Percentiles rank a stretch among this genome's conserved stretches.
phyloP scores from a whole-genome alignment of 1,139 yeast species.

The Arxiozyma slooffiae region DNA sequence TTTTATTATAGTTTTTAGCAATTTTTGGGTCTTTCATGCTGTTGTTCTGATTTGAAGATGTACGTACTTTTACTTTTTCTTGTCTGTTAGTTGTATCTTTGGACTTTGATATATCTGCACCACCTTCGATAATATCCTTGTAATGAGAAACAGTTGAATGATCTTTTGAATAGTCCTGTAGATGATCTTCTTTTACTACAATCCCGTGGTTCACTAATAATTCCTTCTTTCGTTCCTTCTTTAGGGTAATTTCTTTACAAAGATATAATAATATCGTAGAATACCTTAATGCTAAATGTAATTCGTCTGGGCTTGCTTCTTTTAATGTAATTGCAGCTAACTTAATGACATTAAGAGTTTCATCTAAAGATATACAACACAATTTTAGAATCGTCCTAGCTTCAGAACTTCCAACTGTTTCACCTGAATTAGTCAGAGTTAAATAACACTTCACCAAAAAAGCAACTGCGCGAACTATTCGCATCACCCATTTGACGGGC shows the following conservation, averaged over 20 bases:
- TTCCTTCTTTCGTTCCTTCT: slow-evolving; percentile 8
- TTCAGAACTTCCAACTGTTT: slow-evolving; percentile 19
- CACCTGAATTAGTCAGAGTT: slow-evolving; percentile 44
- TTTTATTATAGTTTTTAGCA: not conserved
- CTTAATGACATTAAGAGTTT: slow-evolving; percentile 57
- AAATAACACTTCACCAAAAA: slow-evolving; percentile 78
- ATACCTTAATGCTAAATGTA: slow-evolving; percentile 73
- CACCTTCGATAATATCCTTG: not conserved
- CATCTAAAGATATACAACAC: slow-evolving; percentile 59
- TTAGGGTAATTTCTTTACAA: slow-evolving; percentile 58
- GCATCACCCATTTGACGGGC: slow-evolving; percentile 86
- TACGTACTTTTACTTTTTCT: not conserved
- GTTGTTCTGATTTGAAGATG: not conserved
- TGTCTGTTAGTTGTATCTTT: not conserved
- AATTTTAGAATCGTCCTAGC: slow-evolving; percentile 42
- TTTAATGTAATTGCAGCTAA: slow-evolving; percentile 65
- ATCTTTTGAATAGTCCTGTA: not conserved
- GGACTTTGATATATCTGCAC: not conserved
- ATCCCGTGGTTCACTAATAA: slow-evolving; percentile 5
- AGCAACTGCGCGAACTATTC: slow-evolving; percentile 85
- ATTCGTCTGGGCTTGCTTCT: slow-evolving; percentile 82
- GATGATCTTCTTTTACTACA: slow-evolving; percentile 1
- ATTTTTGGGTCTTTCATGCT: not conserved
- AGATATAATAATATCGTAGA: slow-evolving; percentile 72
- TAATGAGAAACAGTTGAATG: not conserved